Evolutionary conservation across 2,329 filamentous ascomycete species (phyloP).

Genomic region (Claviceps spartinae): DNA sequence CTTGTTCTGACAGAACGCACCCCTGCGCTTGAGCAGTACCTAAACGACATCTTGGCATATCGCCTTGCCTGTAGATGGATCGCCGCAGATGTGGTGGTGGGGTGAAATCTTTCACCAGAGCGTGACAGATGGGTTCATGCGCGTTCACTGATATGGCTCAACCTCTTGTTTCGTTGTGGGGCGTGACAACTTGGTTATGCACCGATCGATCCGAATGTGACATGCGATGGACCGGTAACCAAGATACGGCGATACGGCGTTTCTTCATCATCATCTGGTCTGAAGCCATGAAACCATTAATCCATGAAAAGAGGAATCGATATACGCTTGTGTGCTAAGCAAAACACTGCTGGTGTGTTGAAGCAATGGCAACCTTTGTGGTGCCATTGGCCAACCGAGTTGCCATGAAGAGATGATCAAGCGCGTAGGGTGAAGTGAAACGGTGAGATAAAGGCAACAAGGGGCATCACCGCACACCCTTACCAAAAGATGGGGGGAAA

Average conservation of each 20-base stretch:
- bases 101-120: neutral
- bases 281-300: neutral
- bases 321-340: neutral
- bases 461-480: slow-evolving; percentile 1
- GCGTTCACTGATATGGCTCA: neutral
- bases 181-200: neutral
- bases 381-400: neutral
- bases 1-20: neutral
- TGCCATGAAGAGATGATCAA: neutral
- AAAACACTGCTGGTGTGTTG: neutral
- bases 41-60: neutral
- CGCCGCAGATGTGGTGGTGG: neutral
- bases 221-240: neutral
- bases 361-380: neutral
- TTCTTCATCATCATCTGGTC: neutral
- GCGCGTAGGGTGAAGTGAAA: slow-evolving; percentile 2
- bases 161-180: neutral
- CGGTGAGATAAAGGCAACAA: neutral
- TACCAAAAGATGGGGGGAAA: neutral
- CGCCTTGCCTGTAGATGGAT: too few species aligned
- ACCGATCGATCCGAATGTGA: neutral
- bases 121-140: slow-evolving; percentile 2
- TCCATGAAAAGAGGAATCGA: neutral
- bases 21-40: neutral
- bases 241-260: neutral